Percentiles rank a stretch among this genome's conserved stretches.
Evolutionary conservation across 2,329 filamentous ascomycete genomes (phyloP).

Genomic region (Dichotomopilus funicola): DNA sequence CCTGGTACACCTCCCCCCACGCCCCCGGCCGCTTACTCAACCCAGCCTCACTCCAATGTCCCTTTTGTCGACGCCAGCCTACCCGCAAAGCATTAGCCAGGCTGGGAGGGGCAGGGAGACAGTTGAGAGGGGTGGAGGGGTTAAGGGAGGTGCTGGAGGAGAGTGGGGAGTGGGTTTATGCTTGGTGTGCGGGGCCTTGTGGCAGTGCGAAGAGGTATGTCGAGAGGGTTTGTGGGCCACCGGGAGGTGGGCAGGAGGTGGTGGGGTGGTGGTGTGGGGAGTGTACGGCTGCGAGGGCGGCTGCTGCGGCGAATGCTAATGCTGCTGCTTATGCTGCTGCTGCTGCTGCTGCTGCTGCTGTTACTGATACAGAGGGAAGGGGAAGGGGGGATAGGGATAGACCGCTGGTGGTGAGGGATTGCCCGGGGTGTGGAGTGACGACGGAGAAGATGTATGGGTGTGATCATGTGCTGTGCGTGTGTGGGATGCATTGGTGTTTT

Average conservation of each 20-base stretch:
- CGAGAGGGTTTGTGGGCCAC: conserved; percentile 41
- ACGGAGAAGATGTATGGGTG: conserved; percentile 41
- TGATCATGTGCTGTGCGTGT: conserved; percentile 41
- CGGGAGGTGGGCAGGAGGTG: conserved; percentile 32
- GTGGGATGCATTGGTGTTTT: conserved; percentile 42
- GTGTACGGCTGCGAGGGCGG: conserved; percentile 29
- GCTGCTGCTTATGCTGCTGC: conserved; percentile 27
- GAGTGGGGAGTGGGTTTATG: conserved; percentile 40
- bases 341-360: conserved; percentile 29
- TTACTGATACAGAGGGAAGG: conserved; percentile 32
- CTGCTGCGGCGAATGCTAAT: not conserved
- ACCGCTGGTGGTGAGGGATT: conserved; percentile 34
- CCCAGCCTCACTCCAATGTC: conserved; percentile 41
- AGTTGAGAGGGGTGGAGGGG: conserved; percentile 33
- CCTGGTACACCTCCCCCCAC: conserved; percentile 43
- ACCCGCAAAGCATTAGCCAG: conserved; percentile 30
- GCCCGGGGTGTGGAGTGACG: conserved; percentile 33
- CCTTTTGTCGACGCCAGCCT: conserved; percentile 43
- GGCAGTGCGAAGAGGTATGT: conserved; percentile 36
- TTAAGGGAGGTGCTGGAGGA: conserved; percentile 35
- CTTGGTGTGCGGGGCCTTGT: conserved; percentile 39
- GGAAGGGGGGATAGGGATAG: conserved; percentile 28
- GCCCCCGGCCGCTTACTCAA: conserved; percentile 38
- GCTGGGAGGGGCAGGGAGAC: conserved; percentile 18
- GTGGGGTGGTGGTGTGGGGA: conserved; percentile 37